Conservation (phyloP, 306 rosid genomes). For the Gastrolobium bilobum region DNA sequence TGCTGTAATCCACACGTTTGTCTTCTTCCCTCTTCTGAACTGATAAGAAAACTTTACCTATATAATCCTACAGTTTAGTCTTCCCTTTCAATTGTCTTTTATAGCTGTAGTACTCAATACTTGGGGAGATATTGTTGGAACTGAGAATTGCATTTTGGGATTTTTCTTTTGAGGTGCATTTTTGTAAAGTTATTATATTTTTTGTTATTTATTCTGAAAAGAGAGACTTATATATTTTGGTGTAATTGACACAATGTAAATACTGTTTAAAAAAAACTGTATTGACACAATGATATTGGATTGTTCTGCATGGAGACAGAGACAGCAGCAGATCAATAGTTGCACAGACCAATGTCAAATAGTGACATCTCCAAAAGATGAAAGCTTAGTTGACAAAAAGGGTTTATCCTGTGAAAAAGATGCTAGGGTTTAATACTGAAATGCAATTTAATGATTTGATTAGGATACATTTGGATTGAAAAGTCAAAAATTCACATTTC, state of each 20-base stretch:
- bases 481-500: neutral
- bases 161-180: neutral
- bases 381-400: neutral
- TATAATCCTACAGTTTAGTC: conserved; percentile 1
- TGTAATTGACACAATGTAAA: conserved; percentile 2
- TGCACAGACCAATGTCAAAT: neutral
- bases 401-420: neutral
- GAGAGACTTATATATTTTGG: neutral
- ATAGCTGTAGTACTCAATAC: no score
- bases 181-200: neutral
- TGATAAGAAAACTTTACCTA: neutral
- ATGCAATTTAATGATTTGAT: neutral
- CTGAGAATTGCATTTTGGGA: neutral
- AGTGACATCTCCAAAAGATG: neutral
- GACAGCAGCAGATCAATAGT: neutral
- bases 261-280: neutral
- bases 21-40: neutral
- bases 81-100: neutral
- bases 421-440: neutral
- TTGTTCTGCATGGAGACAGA: neutral
- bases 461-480: neutral
- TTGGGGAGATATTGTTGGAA: no score
- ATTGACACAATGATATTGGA: conserved; percentile 16
- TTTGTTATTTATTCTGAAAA: neutral
- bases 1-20: conserved; percentile 1